Evolutionary conservation across 768 basidiomycete species (phyloP).

Genomic region (Pilatotrama ljubarskyi): DNA sequence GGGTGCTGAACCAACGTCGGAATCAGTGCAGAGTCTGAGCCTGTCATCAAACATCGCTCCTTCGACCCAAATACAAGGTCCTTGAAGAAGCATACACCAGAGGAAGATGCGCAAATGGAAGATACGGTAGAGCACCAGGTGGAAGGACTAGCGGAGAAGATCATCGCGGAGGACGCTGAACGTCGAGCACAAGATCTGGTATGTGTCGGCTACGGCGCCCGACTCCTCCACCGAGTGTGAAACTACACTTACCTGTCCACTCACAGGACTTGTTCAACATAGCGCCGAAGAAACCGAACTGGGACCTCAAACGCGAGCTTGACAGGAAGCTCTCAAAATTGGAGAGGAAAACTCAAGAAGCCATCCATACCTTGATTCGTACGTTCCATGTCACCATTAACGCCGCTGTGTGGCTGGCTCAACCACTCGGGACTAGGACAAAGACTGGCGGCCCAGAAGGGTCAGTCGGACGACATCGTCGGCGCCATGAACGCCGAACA

Average conservation of each 20-base stretch:
- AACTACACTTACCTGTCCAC: conserved; percentile 2
- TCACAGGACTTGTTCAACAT: conserved; percentile 92
- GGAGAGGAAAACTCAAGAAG: conserved; percentile 89
- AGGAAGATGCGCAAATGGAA: conserved; percentile 56
- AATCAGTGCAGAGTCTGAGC: conserved; percentile 33
- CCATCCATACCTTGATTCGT: conserved; percentile 93
- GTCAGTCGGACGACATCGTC: conserved; percentile 74
- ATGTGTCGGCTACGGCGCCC: no score
- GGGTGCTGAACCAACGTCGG: background rate
- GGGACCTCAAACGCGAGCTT: conserved; percentile 94
- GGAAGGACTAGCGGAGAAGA: conserved; percentile 78
- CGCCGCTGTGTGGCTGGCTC: background rate
- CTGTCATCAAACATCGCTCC: conserved; percentile 71
- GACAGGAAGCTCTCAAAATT: conserved; percentile 86
- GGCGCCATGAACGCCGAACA: conserved; percentile 84
- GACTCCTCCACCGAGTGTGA: no score
- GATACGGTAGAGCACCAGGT: conserved; percentile 91
- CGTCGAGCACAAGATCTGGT: conserved; percentile 87
- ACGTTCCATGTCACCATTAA: conserved; percentile 35
- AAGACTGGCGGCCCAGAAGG: conserved; percentile 77
- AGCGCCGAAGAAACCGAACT: conserved; percentile 94
- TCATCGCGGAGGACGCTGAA: conserved; percentile 85
- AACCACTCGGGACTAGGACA: conserved; percentile 51
- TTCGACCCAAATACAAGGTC: conserved; percentile 90
- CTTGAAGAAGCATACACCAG: conserved; percentile 60